Evolutionary conservation across 73 alveolate genomes (phyloP), one percentile per base, ranked within the genome.

Genomic region (Paramecium caudatum): DNA sequence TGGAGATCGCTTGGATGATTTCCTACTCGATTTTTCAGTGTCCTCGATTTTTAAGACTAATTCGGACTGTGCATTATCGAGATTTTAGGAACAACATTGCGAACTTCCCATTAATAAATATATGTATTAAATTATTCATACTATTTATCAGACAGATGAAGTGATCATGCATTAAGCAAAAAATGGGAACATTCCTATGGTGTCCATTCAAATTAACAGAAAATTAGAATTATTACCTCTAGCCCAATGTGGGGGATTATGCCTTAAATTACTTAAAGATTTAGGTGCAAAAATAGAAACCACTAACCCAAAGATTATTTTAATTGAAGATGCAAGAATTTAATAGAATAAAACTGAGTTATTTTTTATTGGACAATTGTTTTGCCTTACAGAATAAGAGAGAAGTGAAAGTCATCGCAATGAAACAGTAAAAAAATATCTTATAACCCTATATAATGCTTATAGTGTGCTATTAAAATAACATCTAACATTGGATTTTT

Each of bases 221-320:
- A 16, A 30, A 15, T 15, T 65, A n/a, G 83, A 65, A 32, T 36
- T 65, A 12, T 32, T 13, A 43, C 55, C 83, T 13, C 32, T 65
- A 25, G 83, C 83, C 32, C 34, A 65, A 65, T 33, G 47, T 65
- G 83, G 83, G 34, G 55, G 83, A n/a, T 65, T 65, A 27, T 65
- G 50, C 17, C 19, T 65, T 12, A 65, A 36, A 65, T 36, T 65
- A 36, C 27, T 16, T 5, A 33, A 65, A 65, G 83, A 30, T 12
- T 33, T 65, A 36, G 83, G 55, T 33, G 49, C 27, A 6, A 36
- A 65, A 65, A 25, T 65, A 15, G 47, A 65, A 65, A 49, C 39
- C 27, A 65, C 10, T 25, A 36, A 65, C 34, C 32, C 27, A 65
- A 65, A 65, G 19, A 13, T 65, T 12, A 43, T 65, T 3, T 30